A percentile compares a stretch with the other conserved stretches of the same genome.
These are phyloP conservation scores for Jackrogersella minutella DNA, from an alignment of 495 filamentous ascomycete species.

Conservation along the genomic window DNA sequence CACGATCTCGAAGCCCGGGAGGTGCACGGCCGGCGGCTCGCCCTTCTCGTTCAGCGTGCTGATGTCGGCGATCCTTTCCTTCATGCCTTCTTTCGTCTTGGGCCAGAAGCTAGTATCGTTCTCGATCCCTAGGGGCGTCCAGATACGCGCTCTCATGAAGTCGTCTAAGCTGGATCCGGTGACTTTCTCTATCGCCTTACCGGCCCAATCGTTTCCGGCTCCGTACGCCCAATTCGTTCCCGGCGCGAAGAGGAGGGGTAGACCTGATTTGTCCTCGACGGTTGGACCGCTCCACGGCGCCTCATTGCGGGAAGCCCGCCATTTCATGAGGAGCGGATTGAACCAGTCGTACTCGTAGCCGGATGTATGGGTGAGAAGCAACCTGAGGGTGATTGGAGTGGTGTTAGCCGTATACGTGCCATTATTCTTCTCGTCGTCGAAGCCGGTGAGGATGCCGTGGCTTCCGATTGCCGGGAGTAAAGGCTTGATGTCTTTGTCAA, in stretches of 20 bases:
- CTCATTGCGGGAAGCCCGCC: slow-evolving; percentile 44
- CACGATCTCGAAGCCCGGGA: slow-evolving; percentile 18
- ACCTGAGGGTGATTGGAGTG: slow-evolving; percentile 51
- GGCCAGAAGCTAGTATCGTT: slow-evolving; percentile 44
- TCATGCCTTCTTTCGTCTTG: slow-evolving; percentile 25
- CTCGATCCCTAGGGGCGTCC: slow-evolving; percentile 33
- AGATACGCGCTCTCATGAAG: slow-evolving; percentile 39
- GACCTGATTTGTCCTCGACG: slow-evolving; percentile 41
- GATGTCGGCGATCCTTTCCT: slow-evolving; percentile 37
- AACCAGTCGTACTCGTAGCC: slow-evolving; percentile 57
- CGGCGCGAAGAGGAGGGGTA: slow-evolving; percentile 57
- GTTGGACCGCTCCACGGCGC: slow-evolving; percentile 10
- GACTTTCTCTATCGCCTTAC: slow-evolving; percentile 53
- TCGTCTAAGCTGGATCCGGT: slow-evolving; percentile 33
- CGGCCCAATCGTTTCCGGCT: slow-evolving; percentile 59
- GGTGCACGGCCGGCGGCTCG: slow-evolving; percentile 27
- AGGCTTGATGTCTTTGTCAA: slow-evolving; percentile 52
- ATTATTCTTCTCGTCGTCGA: slow-evolving; percentile 42
- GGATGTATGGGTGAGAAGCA: slow-evolving; percentile 60
- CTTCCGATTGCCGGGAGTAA: slow-evolving; percentile 52
- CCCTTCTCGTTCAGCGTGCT: slow-evolving; percentile 38
- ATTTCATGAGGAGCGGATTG: slow-evolving; percentile 46
- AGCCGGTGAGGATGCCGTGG: slow-evolving; percentile 52
- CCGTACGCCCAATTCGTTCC: slow-evolving; percentile 60
- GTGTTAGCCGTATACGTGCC: slow-evolving; percentile 38